Percentiles rank a stretch among this genome's conserved stretches.
Conservation (phyloP, 1,139 yeast species). For the Pichia sp. region DNA sequence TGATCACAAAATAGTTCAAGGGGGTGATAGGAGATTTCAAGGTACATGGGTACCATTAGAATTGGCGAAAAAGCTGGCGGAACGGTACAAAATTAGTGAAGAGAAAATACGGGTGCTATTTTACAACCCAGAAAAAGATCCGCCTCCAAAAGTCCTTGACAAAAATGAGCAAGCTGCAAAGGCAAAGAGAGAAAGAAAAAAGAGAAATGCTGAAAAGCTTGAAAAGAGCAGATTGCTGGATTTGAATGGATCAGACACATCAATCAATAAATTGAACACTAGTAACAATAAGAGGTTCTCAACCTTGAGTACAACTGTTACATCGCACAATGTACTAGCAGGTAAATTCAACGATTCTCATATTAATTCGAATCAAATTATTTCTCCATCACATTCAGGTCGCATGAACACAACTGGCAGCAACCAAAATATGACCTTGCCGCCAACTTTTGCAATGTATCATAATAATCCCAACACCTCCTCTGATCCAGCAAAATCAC, state of each 20-base stretch:
- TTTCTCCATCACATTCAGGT: too few relatives aligned
- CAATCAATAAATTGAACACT: too few relatives aligned
- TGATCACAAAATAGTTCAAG: constrained; percentile 52
- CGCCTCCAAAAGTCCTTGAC: neutral
- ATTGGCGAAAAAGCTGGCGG: constrained; percentile 40
- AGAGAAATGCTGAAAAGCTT: neutral
- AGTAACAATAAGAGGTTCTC: too few relatives aligned
- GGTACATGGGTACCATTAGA: constrained; percentile 55
- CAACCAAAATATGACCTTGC: constrained; percentile 1
- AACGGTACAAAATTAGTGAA: constrained; percentile 36
- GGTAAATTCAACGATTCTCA: too few relatives aligned
- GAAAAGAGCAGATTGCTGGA: neutral
- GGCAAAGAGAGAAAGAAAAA: neutral
- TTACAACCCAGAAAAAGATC: constrained; percentile 18
- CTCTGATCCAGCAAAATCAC: too few relatives aligned
- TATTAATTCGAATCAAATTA: too few relatives aligned
- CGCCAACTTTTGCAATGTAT: constrained; percentile 16
- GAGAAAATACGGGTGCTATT: constrained; percentile 32
- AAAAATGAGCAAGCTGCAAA: neutral
- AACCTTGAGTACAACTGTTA: too few relatives aligned
- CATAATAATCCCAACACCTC: neutral
- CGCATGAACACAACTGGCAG: too few relatives aligned
- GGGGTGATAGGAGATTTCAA: constrained; percentile 57
- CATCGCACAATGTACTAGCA: too few relatives aligned
- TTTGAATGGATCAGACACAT: too few relatives aligned